These are phyloP conservation scores for Trichoderma atroviride DNA, from an alignment of 2,329 filamentous ascomycete genomes.

Conservation along the genomic window DNA sequence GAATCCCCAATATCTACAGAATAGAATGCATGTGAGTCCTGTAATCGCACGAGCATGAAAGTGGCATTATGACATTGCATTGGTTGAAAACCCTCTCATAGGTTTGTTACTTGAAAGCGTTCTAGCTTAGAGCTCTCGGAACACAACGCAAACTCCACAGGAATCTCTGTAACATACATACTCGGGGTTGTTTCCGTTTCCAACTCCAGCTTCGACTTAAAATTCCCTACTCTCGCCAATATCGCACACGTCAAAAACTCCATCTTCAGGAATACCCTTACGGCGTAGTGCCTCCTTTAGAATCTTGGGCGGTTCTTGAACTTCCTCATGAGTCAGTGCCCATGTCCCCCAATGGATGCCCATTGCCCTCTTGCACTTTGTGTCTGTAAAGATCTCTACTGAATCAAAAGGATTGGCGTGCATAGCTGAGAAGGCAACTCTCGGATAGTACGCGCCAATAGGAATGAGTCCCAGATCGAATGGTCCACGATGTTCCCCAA, in stretches of 20 bases:
- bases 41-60: neutral
- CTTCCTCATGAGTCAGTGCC: slow-evolving; percentile 82
- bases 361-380: slow-evolving; percentile 73
- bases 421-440: slow-evolving; percentile 73
- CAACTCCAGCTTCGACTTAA: slow-evolving; percentile 40
- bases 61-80: neutral
- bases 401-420: slow-evolving; percentile 86
- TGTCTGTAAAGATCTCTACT: slow-evolving; percentile 88
- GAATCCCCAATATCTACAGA: neutral
- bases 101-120: neutral
- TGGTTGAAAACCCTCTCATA: neutral
- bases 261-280: slow-evolving; percentile 68
- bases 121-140: neutral
- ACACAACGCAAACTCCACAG: neutral
- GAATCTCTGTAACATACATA: neutral
- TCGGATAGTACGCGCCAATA: slow-evolving; percentile 83
- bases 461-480: slow-evolving; percentile 92
- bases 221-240: slow-evolving; percentile 84
- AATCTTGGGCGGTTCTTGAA: slow-evolving; percentile 76
- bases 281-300: slow-evolving; percentile 71
- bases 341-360: slow-evolving; percentile 94
- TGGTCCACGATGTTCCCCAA: slow-evolving; percentile 77
- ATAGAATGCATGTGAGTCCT: neutral
- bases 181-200: neutral
- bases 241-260: slow-evolving; percentile 79